phyloP scores from a whole-genome alignment of 148 eudicot genomes.

The Camellia lanceoleosa region DNA sequence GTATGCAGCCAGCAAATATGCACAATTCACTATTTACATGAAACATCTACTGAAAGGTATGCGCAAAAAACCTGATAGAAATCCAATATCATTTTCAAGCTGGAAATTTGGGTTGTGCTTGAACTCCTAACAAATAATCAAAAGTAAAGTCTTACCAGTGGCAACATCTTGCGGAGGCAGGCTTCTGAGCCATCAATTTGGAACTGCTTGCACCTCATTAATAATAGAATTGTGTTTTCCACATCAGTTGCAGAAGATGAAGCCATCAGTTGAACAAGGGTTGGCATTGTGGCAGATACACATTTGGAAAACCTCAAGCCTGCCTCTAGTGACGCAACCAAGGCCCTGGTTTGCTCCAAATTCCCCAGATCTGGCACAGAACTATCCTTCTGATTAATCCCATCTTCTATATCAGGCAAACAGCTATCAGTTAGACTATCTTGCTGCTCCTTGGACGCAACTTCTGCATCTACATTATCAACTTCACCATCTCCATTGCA shows the following conservation, averaged over 20 bases:
- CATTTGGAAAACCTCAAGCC: conserved; percentile 83
- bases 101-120: background rate
- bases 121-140: conserved; percentile 5
- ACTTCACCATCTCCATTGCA: conserved; percentile 58
- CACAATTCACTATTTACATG: background rate
- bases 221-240: conserved; percentile 81
- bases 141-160: conserved; percentile 57
- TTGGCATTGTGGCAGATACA: conserved; percentile 76
- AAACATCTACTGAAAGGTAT: background rate
- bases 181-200: conserved; percentile 93
- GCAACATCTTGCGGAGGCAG: conserved; percentile 92
- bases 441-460: conserved; percentile 34
- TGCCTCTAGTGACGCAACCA: conserved; percentile 94
- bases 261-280: conserved; percentile 92
- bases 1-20: conserved; percentile 20
- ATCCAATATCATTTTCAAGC: background rate
- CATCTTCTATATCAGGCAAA: conserved; percentile 54
- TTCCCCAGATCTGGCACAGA: conserved; percentile 89
- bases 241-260: conserved; percentile 94
- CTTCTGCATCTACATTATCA: conserved; percentile 38
- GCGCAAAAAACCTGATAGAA: background rate
- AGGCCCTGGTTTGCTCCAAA: conserved; percentile 87
- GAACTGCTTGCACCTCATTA: conserved; percentile 94
- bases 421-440: conserved; percentile 79
- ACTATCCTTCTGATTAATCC: conserved; percentile 37